These are phyloP conservation scores for Apiospora pterosperma DNA, from an alignment of 2,329 filamentous ascomycete species.

Conservation along the genomic window DNA sequence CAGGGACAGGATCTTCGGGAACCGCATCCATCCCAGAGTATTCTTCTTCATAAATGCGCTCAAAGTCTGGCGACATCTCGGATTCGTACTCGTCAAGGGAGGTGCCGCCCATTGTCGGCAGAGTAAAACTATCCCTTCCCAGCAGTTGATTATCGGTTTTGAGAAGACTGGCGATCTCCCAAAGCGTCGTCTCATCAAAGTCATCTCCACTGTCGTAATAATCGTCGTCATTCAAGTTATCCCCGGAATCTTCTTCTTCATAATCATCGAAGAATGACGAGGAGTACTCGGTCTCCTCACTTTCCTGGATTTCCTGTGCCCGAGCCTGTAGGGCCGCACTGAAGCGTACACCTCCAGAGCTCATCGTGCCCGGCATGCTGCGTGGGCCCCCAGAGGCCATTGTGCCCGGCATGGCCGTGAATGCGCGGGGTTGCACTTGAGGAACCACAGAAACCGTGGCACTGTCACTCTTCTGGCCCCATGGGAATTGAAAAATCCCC, in stretches of 20 bases:
- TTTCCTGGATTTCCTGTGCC: slow-evolving; percentile 25
- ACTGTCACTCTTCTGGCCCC: slow-evolving; percentile 60
- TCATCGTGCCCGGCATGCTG: slow-evolving; percentile 9
- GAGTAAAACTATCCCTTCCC: slow-evolving; percentile 47
- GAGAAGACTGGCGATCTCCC: slow-evolving; percentile 61
- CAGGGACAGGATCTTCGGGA: slow-evolving; percentile 20
- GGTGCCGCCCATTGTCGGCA: slow-evolving; percentile 16
- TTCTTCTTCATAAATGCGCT: slow-evolving; percentile 16
- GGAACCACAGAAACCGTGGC: slow-evolving; percentile 27
- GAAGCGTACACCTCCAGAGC: neutral
- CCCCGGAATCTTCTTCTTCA: slow-evolving; percentile 44
- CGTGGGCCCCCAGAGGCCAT: slow-evolving; percentile 40
- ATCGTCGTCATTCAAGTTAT: slow-evolving; percentile 34
- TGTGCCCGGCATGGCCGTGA: slow-evolving; percentile 49
- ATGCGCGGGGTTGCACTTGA: slow-evolving; percentile 33
- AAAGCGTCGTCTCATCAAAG: slow-evolving; percentile 60
- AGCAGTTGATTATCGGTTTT: slow-evolving; percentile 44
- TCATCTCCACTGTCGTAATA: slow-evolving; percentile 38
- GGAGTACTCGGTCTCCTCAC: slow-evolving; percentile 37
- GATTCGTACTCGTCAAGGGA: slow-evolving; percentile 30
- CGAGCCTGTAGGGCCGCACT: slow-evolving; percentile 29
- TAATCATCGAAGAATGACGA: slow-evolving; percentile 45
- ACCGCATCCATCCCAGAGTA: slow-evolving; percentile 17
- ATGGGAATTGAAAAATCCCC: slow-evolving; percentile 64
- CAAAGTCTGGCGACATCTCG: slow-evolving; percentile 28